Conservation (phyloP, 306 rosid species). For the barrel medic (Medicago truncatula) region DNA sequence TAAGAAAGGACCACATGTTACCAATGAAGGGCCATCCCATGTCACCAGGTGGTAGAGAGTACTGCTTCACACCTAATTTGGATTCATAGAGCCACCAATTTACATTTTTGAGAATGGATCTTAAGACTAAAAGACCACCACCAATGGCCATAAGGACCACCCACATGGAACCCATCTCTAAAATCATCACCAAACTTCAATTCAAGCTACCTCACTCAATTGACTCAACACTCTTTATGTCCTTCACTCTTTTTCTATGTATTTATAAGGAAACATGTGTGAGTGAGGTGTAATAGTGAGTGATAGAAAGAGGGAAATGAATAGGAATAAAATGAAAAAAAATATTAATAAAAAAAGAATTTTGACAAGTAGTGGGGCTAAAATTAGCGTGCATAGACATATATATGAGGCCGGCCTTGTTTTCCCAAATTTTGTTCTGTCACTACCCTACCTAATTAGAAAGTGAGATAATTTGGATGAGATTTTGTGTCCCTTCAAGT, state of each 20-base stretch:
- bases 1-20: slow-evolving; percentile 93
- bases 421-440: slow-evolving; percentile 38
- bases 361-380: slow-evolving; percentile 35
- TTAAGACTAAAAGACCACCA: slow-evolving; percentile 38
- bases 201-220: not conserved
- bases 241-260: slow-evolving; percentile 14
- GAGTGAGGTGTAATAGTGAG: not conserved
- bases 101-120: slow-evolving; percentile 50
- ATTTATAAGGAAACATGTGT: slow-evolving; percentile 41
- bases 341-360: not conserved
- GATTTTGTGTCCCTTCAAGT: not conserved
- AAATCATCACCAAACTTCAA: slow-evolving; percentile 3
- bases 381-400: slow-evolving; percentile 39
- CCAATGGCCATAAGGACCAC: slow-evolving; percentile 31
- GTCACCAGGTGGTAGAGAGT: slow-evolving; percentile 86
- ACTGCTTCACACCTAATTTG: slow-evolving; percentile 58
- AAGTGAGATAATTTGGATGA: not conserved
- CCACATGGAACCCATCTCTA: slow-evolving; percentile 43
- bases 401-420: slow-evolving; percentile 44
- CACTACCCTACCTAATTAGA: slow-evolving; percentile 21
- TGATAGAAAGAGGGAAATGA: not conserved
- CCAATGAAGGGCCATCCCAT: slow-evolving; percentile 93
- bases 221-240: not conserved
- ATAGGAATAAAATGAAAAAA: not conserved
- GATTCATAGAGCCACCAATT: slow-evolving; percentile 74